A percentile compares a stretch with the other conserved stretches of the same genome.
These are phyloP conservation scores for Corynascus novoguineensis DNA, from an alignment of 495 filamentous ascomycete genomes.

Conservation along the genomic window DNA sequence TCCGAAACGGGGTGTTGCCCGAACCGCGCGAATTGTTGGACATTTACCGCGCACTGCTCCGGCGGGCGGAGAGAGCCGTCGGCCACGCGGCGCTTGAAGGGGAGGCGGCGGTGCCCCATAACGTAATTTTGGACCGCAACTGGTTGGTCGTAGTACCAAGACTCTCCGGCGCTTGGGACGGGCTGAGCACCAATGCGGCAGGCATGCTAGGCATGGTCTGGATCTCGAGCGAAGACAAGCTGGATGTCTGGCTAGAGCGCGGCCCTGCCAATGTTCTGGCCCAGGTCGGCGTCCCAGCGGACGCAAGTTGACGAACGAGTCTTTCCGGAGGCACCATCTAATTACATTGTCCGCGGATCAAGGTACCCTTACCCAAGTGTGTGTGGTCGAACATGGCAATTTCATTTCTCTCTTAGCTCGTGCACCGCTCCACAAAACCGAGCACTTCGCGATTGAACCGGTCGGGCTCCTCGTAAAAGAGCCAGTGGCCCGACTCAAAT, in stretches of 20 bases:
- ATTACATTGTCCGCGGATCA: too few relatives aligned
- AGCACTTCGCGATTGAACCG: slow-evolving; percentile 36
- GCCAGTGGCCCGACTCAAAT: slow-evolving; percentile 43
- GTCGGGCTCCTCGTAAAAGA: slow-evolving; percentile 44
- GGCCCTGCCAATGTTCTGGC: slow-evolving; percentile 16
- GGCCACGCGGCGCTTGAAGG: neutral
- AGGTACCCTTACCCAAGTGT: too few relatives aligned
- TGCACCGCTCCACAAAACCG: slow-evolving; percentile 25
- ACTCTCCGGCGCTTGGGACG: slow-evolving; percentile 19
- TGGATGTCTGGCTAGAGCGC: slow-evolving; percentile 28
- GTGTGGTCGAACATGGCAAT: too few relatives aligned
- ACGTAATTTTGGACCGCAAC: slow-evolving; percentile 34
- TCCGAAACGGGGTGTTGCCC: slow-evolving; percentile 14
- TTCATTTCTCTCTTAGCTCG: neutral
- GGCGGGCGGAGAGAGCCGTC: slow-evolving; percentile 21
- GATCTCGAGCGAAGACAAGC: slow-evolving; percentile 25
- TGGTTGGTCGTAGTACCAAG: slow-evolving; percentile 42
- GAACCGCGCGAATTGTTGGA: slow-evolving; percentile 6
- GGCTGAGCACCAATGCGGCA: slow-evolving; percentile 33
- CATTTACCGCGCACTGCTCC: slow-evolving; percentile 27
- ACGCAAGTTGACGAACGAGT: slow-evolving; percentile 1
- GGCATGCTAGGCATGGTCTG: slow-evolving; percentile 41
- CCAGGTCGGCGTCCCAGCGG: slow-evolving; percentile 10
- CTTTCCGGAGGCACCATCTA: too few relatives aligned
- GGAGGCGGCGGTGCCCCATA: slow-evolving; percentile 32